These are phyloP conservation scores for Talaromyces sp. DNA, from an alignment of 2,329 filamentous ascomycete genomes.

Conservation along the genomic window DNA sequence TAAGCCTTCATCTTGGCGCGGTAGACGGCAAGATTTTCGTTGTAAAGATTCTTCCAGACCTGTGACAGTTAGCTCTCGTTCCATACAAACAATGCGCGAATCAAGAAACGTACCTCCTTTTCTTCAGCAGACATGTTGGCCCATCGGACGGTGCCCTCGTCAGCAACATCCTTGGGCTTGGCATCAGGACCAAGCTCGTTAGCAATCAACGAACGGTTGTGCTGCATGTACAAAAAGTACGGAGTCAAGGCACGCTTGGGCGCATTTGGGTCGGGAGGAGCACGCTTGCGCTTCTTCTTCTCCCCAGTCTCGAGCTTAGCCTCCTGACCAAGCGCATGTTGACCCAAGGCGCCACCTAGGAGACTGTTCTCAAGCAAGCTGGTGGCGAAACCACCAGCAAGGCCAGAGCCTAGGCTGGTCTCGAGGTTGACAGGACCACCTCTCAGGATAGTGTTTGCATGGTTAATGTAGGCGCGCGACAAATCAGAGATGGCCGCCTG, in stretches of 20 bases:
- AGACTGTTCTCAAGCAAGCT: conserved; percentile 46
- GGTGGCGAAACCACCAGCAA: conserved; percentile 43
- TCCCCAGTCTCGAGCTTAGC: conserved; percentile 52
- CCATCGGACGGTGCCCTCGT: conserved; percentile 85
- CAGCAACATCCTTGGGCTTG: conserved; percentile 80
- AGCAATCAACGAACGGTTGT: conserved; percentile 77
- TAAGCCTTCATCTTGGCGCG: conserved; percentile 55
- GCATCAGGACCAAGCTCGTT: conserved; percentile 70
- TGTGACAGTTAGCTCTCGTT: conserved; percentile 23
- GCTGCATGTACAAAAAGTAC: conserved; percentile 92
- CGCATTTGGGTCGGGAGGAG: conserved; percentile 82
- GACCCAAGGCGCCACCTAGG: conserved; percentile 30
- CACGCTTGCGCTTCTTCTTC: conserved; percentile 88
- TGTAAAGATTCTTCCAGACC: conserved; percentile 58
- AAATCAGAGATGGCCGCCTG: conserved; percentile 75
- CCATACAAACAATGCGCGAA: background rate
- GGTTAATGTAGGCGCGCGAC: conserved; percentile 78
- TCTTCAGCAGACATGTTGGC: conserved; percentile 68
- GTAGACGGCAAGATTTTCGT: conserved; percentile 55
- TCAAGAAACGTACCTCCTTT: conserved; percentile 57
- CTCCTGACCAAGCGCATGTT: conserved; percentile 33
- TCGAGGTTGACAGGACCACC: conserved; percentile 51
- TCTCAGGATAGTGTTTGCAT: conserved; percentile 78
- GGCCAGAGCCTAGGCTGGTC: conserved; percentile 20
- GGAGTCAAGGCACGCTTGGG: conserved; percentile 92